Base-by-base conservation (phyloP, 805 yeast genomes). In the Yarrowia sp. region DNA sequence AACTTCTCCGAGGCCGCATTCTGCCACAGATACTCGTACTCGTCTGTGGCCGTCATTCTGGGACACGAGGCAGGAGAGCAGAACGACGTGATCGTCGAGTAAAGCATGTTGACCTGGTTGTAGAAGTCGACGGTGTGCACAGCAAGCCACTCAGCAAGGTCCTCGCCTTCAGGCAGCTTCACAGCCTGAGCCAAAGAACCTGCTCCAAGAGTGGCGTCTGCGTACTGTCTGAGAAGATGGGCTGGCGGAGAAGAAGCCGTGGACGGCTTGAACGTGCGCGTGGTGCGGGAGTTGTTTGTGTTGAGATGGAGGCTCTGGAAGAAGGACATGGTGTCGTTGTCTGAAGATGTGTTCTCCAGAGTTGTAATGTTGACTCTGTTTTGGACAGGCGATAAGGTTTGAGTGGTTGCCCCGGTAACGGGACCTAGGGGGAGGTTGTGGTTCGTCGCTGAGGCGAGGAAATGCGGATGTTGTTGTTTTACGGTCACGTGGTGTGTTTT, bases 61-160 rank as follows among this genome's bases (percentile, higher is more conserved):
- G 99, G 98, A 72, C 99, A 94, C 2, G 96, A 82, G n/a, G 77
- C 74, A 2, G 98, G 97, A 0, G 97, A 90, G 73, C 99, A 94
- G 70, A 94, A 92, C 75, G 91, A 97, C 0, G 98, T 93, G 66
- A 94, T 88, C 3, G 97, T 85, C 9, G 97, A 97, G 69, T 94
- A 93, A 7, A 93, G 78, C 99, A 93, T 94, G 74, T 93, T 93
- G 67, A 93, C 86, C 72, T 93, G 99, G 72, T 92, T 92, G 76
- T 89, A 93, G 71, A 93, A 94, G 73, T 93, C 98, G 16, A 92
- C 97, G n/a, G 93, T 94, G 72, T 93, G 97, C 12, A 92, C 96
- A 0, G 99, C 98, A 62, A 93, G 75, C 99, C 99, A 93, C 73
- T 93, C 99, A 68, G 87, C 86, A 62, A 85, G 71, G 69, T 90